Evolutionary conservation across 257 asterid species (phyloP).

Genomic region (Osmanthus fragrans): DNA sequence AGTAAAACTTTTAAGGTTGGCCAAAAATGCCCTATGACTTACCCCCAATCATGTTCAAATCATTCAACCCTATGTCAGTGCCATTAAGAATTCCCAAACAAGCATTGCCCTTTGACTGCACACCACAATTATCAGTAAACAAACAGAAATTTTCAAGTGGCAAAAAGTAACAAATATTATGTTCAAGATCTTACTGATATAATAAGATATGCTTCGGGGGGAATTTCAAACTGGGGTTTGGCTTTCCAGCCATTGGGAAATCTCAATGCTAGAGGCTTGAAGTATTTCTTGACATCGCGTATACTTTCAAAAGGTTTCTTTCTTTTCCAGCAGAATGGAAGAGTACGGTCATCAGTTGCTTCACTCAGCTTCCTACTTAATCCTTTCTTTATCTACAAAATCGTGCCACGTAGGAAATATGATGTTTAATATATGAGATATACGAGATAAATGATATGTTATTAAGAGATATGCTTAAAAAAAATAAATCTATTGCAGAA

Average conservation of each 20-base stretch:
- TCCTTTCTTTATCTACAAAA: conserved; percentile 61
- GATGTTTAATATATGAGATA: no score
- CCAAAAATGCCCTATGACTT: not conserved
- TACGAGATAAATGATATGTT: not conserved
- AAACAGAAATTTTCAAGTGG: not conserved
- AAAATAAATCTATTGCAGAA: no score
- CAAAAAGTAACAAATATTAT: not conserved
- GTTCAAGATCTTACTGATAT: conserved; percentile 64
- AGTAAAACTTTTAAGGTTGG: not conserved
- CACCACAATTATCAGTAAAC: conserved; percentile 1
- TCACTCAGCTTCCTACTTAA: conserved; percentile 63
- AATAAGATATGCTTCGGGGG: conserved; percentile 85
- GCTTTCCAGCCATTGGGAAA: conserved; percentile 74
- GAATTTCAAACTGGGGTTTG: conserved; percentile 66
- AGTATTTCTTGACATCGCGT: conserved; percentile 70
- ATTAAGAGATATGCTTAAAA: not conserved
- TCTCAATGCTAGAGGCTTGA: conserved; percentile 72
- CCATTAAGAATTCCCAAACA: conserved; percentile 94
- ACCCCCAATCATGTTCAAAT: conserved; percentile 92
- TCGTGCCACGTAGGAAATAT: not conserved
- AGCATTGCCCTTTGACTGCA: conserved; percentile 81
- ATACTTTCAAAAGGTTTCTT: conserved; percentile 70
- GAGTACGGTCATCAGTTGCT: conserved; percentile 73
- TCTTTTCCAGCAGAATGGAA: conserved; percentile 92
- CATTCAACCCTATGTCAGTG: conserved; percentile 77